These are phyloP conservation scores for Sporothrix sp. DNA, from an alignment of 2,329 filamentous ascomycete genomes.

Conservation along the genomic window DNA sequence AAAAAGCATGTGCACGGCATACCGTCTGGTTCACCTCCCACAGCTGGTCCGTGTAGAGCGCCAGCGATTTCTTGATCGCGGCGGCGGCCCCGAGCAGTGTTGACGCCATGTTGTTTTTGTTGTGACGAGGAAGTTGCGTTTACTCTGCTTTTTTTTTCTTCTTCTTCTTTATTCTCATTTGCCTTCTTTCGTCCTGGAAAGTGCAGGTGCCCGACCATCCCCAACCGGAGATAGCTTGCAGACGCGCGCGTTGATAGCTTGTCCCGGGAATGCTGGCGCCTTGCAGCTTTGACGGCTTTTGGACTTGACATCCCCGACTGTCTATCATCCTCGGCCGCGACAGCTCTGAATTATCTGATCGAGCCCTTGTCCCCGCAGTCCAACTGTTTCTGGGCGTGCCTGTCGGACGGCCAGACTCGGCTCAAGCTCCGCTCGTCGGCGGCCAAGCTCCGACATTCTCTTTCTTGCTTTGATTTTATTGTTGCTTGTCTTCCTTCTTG, in stretches of 20 bases:
- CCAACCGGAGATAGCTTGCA: slow-evolving; percentile 9
- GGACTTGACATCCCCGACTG: background rate
- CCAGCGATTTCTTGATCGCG: slow-evolving; percentile 5
- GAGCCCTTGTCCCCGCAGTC: background rate
- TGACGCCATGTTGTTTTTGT: too few relatives aligned
- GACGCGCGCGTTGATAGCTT: slow-evolving; percentile 9
- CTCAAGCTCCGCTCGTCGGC: slow-evolving; percentile 4
- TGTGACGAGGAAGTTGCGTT: too few relatives aligned
- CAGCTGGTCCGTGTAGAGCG: slow-evolving; percentile 1
- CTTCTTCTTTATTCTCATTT: background rate
- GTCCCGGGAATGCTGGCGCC: too few relatives aligned
- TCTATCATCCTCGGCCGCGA: slow-evolving; percentile 7
- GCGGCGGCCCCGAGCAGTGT: background rate
- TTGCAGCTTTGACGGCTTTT: too few relatives aligned
- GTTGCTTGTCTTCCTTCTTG: background rate
- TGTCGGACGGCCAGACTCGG: background rate
- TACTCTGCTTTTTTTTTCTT: background rate
- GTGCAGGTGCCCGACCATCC: background rate
- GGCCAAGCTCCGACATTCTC: background rate
- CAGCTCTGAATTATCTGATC: slow-evolving; percentile 6
- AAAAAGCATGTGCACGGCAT: background rate
- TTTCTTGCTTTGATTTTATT: background rate
- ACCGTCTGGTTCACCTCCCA: slow-evolving; percentile 13
- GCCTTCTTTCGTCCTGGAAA: background rate
- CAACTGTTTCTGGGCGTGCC: background rate